Conservation (phyloP, 345 rosid species). For the Euphorbia peplus region DNA sequence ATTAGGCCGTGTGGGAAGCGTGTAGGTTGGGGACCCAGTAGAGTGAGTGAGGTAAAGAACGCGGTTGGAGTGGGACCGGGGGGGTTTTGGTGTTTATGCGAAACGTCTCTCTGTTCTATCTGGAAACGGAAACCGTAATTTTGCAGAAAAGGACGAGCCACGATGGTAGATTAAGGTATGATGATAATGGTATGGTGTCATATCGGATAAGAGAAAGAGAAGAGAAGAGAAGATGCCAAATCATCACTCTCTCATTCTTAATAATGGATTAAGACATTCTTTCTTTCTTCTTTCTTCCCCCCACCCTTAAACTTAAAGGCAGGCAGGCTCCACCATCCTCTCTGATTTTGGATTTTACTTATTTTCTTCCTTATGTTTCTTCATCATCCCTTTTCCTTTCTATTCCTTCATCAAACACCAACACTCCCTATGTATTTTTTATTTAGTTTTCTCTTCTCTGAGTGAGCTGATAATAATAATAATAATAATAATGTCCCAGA, state of each 20-base stretch:
- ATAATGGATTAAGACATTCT: constrained; percentile 13
- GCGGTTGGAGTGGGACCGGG: background rate
- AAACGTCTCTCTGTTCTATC: background rate
- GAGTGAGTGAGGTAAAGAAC: background rate
- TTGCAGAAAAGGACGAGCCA: background rate
- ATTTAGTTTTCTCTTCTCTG: too few relatives aligned
- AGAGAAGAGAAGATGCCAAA: too few relatives aligned
- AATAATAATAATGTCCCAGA: constrained; percentile 88
- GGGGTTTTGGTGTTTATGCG: too few relatives aligned
- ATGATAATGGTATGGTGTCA: too few relatives aligned
- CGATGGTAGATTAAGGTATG: too few relatives aligned
- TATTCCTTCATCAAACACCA: constrained; percentile 2
- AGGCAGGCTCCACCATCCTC: background rate
- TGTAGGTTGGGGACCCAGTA: too few relatives aligned
- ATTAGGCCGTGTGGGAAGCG: too few relatives aligned
- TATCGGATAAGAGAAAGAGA: too few relatives aligned
- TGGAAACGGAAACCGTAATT: background rate
- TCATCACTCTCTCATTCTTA: constrained; percentile 4
- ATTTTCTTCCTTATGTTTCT: constrained; percentile 14
- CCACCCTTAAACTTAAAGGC: background rate
- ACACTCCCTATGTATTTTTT: too few relatives aligned
- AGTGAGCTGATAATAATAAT: too few relatives aligned
- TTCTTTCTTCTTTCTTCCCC: background rate
- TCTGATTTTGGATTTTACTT: constrained; percentile 29
- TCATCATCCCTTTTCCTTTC: background rate